Conservation (phyloP, 1,284 basidiomycete genomes). For the Ustilago xerochloae region DNA sequence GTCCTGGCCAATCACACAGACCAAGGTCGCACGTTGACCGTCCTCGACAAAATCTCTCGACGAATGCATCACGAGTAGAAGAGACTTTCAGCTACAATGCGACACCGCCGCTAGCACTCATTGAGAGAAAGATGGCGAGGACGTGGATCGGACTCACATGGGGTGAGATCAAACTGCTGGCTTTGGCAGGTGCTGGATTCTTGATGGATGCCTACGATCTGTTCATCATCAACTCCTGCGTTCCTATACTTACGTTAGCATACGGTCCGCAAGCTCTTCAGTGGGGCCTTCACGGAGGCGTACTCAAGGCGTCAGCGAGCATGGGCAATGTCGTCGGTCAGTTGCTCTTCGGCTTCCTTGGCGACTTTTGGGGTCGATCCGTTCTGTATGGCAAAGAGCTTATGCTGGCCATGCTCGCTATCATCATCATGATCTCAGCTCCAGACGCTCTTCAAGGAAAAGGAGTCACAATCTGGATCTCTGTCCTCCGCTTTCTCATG, state of each 20-base stretch:
- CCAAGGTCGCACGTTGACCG: neutral
- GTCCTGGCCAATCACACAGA: neutral
- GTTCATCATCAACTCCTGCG: conserved; percentile 66
- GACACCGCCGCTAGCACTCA: conserved; percentile 34
- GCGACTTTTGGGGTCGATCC: conserved; percentile 61
- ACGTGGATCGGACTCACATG: conserved; percentile 50
- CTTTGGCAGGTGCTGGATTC: conserved; percentile 64
- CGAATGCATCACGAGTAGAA: neutral
- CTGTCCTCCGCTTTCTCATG: conserved; percentile 60
- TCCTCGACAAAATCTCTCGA: neutral
- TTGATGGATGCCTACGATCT: conserved; percentile 64
- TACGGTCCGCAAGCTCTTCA: conserved; percentile 56
- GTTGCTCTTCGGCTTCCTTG: conserved; percentile 61
- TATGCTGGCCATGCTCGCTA: conserved; percentile 58
- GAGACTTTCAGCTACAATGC: conserved; percentile 15
- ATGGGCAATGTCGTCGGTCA: conserved; percentile 64
- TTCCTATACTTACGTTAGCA: conserved; percentile 58
- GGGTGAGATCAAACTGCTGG: conserved; percentile 61
- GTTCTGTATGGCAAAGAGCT: conserved; percentile 65
- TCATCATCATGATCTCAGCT: conserved; percentile 63
- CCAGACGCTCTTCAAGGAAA: conserved; percentile 57
- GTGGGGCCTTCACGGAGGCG: conserved; percentile 64
- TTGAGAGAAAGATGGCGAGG: conserved; percentile 38
- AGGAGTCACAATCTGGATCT: conserved; percentile 62
- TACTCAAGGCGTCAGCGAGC: conserved; percentile 65